Evolutionary conservation across 2,329 filamentous ascomycete genomes (phyloP).

Genomic region (Raffaelea albimanens): DNA sequence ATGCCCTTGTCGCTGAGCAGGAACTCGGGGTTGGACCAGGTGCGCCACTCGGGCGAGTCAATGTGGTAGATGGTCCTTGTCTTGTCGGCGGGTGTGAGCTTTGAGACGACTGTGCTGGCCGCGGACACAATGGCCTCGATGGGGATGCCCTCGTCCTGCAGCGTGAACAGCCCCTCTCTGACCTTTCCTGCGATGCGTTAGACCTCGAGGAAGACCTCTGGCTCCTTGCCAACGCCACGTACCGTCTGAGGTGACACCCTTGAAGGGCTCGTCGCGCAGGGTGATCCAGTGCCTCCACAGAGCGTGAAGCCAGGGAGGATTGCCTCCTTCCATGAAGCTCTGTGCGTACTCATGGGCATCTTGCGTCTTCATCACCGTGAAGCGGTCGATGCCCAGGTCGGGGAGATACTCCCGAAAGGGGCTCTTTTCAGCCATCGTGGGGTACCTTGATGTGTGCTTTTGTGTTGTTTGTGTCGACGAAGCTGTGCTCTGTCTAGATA

Average conservation of each 20-base stretch:
- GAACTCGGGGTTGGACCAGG: constrained; percentile 65
- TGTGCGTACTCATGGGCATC: constrained; percentile 53
- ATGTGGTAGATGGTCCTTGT: constrained; percentile 47
- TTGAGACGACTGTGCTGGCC: constrained; percentile 33
- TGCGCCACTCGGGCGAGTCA: constrained; percentile 62
- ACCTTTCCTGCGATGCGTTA: constrained; percentile 46
- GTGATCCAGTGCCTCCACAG: constrained; percentile 50
- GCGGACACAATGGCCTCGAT: constrained; percentile 47
- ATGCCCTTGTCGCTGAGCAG: constrained; percentile 59
- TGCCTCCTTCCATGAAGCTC: constrained; percentile 46
- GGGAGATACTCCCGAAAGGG: constrained; percentile 45
- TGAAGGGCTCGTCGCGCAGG: constrained; percentile 56
- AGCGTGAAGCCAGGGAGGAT: constrained; percentile 58
- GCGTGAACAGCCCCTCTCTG: constrained; percentile 41
- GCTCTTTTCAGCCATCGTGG: background rate
- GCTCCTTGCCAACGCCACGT: constrained; percentile 10
- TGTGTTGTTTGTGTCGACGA: no score
- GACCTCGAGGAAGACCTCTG: no score
- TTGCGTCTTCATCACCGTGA: constrained; percentile 53
- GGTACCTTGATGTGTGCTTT: no score
- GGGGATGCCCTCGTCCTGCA: constrained; percentile 55
- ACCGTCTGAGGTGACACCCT: constrained; percentile 62
- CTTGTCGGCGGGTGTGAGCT: constrained; percentile 39
- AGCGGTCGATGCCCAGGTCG: constrained; percentile 50
- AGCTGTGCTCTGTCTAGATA: no score